These are phyloP conservation scores for Lentithecium fluviatile DNA, from an alignment of 495 filamentous ascomycete genomes.

Conservation along the genomic window DNA sequence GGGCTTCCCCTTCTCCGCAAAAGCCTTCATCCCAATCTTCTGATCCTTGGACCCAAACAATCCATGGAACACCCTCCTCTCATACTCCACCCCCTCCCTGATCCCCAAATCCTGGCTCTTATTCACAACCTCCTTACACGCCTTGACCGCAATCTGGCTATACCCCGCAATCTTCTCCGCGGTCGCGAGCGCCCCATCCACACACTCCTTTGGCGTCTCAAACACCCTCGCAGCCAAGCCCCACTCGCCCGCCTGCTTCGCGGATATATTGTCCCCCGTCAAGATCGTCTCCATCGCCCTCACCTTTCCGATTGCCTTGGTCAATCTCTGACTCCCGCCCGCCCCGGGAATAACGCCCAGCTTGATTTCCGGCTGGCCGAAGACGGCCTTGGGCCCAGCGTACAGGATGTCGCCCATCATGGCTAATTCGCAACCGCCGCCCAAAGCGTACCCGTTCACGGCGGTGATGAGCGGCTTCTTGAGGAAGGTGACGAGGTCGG, in stretches of 20 bases:
- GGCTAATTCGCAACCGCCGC: constrained; percentile 95
- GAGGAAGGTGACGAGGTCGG: constrained; percentile 70
- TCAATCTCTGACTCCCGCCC: constrained; percentile 87
- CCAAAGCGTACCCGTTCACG: constrained; percentile 89
- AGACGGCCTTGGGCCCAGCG: constrained; percentile 76
- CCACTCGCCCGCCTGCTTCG: constrained; percentile 82
- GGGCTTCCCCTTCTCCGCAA: constrained; percentile 90
- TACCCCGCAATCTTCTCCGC: constrained; percentile 86
- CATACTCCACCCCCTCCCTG: constrained; percentile 89
- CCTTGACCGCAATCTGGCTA: constrained; percentile 75
- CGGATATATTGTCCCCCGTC: constrained; percentile 78
- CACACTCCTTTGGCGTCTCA: constrained; percentile 74
- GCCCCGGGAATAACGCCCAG: constrained; percentile 90
- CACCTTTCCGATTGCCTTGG: constrained; percentile 80
- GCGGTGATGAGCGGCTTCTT: constrained; percentile 93
- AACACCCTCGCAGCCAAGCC: constrained; percentile 83
- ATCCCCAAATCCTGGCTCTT: constrained; percentile 88
- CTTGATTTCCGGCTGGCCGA: constrained; percentile 96
- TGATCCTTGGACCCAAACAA: constrained; percentile 93
- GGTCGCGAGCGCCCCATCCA: constrained; percentile 73
- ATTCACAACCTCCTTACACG: constrained; percentile 96
- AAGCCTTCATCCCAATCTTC: constrained; percentile 96
- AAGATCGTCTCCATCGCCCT: constrained; percentile 93
- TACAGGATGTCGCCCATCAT: constrained; percentile 96
- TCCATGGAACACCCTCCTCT: constrained; percentile 86